A percentile compares a stretch with the other conserved stretches of the same genome.
Evolutionary conservation across 1,284 basidiomycete genomes (phyloP).

Genomic region (Ceratobasidium sp.): DNA sequence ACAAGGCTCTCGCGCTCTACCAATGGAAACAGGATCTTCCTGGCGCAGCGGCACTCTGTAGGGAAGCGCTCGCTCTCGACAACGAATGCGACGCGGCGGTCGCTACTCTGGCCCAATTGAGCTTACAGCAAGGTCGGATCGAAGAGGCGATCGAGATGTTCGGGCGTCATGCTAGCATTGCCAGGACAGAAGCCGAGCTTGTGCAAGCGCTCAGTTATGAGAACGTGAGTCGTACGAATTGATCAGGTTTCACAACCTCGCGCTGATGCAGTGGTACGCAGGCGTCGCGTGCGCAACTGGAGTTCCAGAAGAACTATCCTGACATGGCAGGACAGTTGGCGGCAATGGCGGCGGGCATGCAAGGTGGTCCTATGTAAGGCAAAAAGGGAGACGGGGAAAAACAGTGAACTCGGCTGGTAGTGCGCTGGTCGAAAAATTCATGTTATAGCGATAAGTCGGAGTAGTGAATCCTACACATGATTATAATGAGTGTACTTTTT

Average conservation of each 20-base stretch:
- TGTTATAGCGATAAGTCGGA: slow-evolving; percentile 17
- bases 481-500: slow-evolving; percentile 33
- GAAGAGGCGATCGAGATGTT: slow-evolving; percentile 92
- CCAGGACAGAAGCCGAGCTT: slow-evolving; percentile 92
- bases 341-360: slow-evolving; percentile 57
- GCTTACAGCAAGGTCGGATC: slow-evolving; percentile 92
- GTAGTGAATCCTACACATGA: slow-evolving; percentile 19
- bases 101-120: slow-evolving; percentile 94
- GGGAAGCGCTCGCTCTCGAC: slow-evolving; percentile 90
- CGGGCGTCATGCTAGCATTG: slow-evolving; percentile 85
- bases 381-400: not conserved
- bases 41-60: slow-evolving; percentile 87
- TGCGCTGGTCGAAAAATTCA: slow-evolving; percentile 10
- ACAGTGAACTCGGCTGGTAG: slow-evolving; percentile 5
- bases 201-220: slow-evolving; percentile 90
- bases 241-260: not conserved
- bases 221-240: slow-evolving; percentile 71
- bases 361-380: slow-evolving; percentile 16
- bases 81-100: slow-evolving; percentile 97
- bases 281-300: slow-evolving; percentile 84
- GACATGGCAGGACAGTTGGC: slow-evolving; percentile 71
- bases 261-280: slow-evolving; percentile 57
- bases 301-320: slow-evolving; percentile 87
- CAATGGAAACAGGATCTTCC: slow-evolving; percentile 95
- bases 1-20: slow-evolving; percentile 96